Conservation (phyloP, 1,284 basidiomycete genomes). For the Leccinum brunneo-olivaceum region DNA sequence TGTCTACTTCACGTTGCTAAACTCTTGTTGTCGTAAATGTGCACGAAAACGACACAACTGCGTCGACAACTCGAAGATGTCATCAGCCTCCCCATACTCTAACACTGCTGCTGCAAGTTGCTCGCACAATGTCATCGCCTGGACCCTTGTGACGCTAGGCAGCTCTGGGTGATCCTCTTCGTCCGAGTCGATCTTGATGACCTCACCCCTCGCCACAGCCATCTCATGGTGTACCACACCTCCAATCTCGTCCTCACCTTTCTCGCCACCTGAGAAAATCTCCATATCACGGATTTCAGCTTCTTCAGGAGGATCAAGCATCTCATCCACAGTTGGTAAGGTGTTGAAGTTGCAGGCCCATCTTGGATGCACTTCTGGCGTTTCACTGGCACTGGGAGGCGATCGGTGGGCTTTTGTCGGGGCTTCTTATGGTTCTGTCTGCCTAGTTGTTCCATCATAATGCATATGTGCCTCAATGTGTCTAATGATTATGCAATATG, state of each 20-base stretch:
- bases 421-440: no score
- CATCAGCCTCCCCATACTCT: conserved; percentile 1
- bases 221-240: not conserved
- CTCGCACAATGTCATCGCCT: not conserved
- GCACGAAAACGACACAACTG: not conserved
- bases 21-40: not conserved
- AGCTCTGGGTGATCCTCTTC: no score
- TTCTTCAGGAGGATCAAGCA: not conserved
- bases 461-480: no score
- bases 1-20: not conserved
- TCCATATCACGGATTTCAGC: not conserved
- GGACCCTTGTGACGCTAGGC: no score
- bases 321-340: no score
- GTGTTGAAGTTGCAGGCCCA: no score
- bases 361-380: no score
- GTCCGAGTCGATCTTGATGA: conserved; percentile 1
- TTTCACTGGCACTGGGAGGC: no score
- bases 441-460: no score
- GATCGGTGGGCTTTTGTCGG: no score
- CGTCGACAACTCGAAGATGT: not conserved
- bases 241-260: conserved; percentile 1
- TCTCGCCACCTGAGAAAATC: not conserved
- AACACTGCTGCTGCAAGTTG: not conserved
- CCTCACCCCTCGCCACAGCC: not conserved
- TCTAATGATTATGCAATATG: no score